Evolutionary conservation across 805 yeast species (phyloP).

Genomic region (Yamadazyma scolyti): DNA sequence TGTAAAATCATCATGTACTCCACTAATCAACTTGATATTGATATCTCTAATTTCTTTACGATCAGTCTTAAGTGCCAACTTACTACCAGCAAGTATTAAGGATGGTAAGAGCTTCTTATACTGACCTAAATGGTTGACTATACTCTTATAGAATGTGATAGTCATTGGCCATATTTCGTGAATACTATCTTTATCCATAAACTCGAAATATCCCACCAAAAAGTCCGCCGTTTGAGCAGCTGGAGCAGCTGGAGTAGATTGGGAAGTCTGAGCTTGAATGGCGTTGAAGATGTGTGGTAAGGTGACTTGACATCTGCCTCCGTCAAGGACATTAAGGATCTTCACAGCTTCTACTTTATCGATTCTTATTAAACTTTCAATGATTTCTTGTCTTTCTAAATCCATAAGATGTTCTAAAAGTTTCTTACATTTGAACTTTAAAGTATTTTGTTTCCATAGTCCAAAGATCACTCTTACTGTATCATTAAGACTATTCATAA

Average conservation of each 20-base stretch:
- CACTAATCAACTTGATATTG: too few relatives aligned
- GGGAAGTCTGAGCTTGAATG: too few relatives aligned
- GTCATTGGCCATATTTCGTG: conserved; percentile 73
- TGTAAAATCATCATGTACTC: too few relatives aligned
- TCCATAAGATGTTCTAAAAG: conserved; percentile 61
- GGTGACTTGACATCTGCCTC: conserved; percentile 73
- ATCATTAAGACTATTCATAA: conserved; percentile 61
- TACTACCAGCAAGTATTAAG: too few relatives aligned
- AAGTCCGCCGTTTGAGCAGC: too few relatives aligned
- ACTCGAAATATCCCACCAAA: conserved; percentile 55
- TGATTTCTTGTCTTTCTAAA: conserved; percentile 67
- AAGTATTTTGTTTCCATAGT: conserved; percentile 63
- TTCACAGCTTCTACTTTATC: conserved; percentile 34
- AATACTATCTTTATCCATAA: conserved; percentile 71
- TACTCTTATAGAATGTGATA: conserved; percentile 51
- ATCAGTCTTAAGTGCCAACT: too few relatives aligned
- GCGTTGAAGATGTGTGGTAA: conserved; percentile 64
- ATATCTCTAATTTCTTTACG: too few relatives aligned
- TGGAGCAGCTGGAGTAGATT: too few relatives aligned
- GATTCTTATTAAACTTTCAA: conserved; percentile 59
- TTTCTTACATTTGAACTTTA: conserved; percentile 67
- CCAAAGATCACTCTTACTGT: conserved; percentile 52
- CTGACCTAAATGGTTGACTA: too few relatives aligned
- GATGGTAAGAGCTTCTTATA: too few relatives aligned
- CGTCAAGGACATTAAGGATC: conserved; percentile 75